Base-by-base conservation (phyloP, 768 basidiomycete species). In the Lentinula aciculospora region DNA sequence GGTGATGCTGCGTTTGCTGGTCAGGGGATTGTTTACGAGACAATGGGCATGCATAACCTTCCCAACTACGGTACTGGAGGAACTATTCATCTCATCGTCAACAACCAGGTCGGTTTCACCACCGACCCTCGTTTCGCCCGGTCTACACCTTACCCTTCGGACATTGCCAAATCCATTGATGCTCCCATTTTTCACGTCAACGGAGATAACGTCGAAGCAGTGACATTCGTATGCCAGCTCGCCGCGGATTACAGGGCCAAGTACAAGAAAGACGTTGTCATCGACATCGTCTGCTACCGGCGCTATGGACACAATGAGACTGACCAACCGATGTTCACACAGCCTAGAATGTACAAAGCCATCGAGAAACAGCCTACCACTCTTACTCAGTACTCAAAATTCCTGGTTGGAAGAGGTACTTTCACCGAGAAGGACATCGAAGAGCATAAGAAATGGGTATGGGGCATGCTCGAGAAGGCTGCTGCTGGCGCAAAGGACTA, bases 271-370 rank as follows among this genome's bases (percentile, higher is more conserved):
- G 97, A 99, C 69, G 96, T 99, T 61, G 96, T 99, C 66, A 76
- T 99, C 60, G 96, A 99, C 72, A 93, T 99, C 58, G 95, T 99
- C 58, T 99, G 97, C 76, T 99, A 98, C 77, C 91, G 97, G 62
- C 93, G 94, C 56, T 86, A 98, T 69, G 97, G 97, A n/a, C 97
- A 99, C 76, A 99, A 99, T 72, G 97, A 99, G 74, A 98, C 94
- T 9, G 97, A 99, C 68, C 97, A 99, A 71, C 97, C 97, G 25
- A 89, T 85, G 71, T 99, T 99, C 78, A 98, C 97, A 9, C 97
- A 99, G 71, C 97, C 97, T 6, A 82, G 92, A 62, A 99, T 98
- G 97, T 99, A 99, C 79, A 82, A 93, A 71, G 92, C 94, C 29
- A 97, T 99, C 69, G 86, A 86, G 74, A 89, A 92, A 66, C 94